These are phyloP conservation scores for Malania oleifera DNA, from an alignment of 164 flowering plant species.

Conservation along the genomic window DNA sequence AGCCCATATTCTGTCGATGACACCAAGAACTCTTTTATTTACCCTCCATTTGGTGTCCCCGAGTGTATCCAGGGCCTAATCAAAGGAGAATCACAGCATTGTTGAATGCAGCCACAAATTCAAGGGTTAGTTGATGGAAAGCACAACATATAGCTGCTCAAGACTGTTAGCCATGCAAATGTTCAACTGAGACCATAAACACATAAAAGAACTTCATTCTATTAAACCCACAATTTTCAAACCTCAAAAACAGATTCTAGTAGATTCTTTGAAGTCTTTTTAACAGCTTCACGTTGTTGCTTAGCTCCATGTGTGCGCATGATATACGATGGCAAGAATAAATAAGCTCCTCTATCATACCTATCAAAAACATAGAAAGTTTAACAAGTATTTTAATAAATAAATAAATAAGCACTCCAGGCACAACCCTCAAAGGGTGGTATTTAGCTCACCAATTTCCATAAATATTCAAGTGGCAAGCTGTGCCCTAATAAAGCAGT, in stretches of 20 bases:
- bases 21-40: constrained; percentile 70
- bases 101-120: too few relatives aligned
- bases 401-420: constrained; percentile 1
- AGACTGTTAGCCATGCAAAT: neutral
- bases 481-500: too few relatives aligned
- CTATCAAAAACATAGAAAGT: too few relatives aligned
- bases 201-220: too few relatives aligned
- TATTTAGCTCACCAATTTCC: too few relatives aligned
- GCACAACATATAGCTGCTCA: too few relatives aligned
- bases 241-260: constrained; percentile 80
- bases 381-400: too few relatives aligned
- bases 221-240: constrained; percentile 8
- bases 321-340: constrained; percentile 81
- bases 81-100: constrained; percentile 3
- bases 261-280: constrained; percentile 49
- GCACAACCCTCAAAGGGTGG: neutral
- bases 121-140: too few relatives aligned
- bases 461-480: too few relatives aligned
- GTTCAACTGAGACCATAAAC: too few relatives aligned
- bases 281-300: constrained; percentile 75
- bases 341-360: constrained; percentile 83
- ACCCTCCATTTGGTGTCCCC: constrained; percentile 91
- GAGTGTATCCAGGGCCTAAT: constrained; percentile 87
- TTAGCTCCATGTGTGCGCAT: constrained; percentile 96
- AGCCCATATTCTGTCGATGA: constrained; percentile 89